Conservation (phyloP, 345 rosid genomes). For the Geranium rotundifolium region DNA sequence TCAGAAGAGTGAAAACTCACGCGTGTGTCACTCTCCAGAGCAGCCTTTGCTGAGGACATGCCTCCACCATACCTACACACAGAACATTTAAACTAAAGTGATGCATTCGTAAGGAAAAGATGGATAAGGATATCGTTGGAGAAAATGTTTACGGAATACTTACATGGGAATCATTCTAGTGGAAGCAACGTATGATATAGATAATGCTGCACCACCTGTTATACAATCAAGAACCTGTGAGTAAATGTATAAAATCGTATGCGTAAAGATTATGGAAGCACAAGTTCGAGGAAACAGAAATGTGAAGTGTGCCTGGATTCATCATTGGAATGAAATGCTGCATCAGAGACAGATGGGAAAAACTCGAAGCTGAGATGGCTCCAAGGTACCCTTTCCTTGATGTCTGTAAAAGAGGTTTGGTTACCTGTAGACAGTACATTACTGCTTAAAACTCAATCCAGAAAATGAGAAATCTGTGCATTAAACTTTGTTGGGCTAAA, state of each 20-base stretch:
- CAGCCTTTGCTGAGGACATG: slow-evolving; percentile 66
- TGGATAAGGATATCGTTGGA: neutral
- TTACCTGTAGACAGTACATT: slow-evolving; percentile 19
- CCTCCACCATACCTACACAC: slow-evolving; percentile 50
- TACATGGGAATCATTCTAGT: slow-evolving; percentile 48
- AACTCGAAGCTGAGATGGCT: slow-evolving; percentile 44
- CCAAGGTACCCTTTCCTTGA: slow-evolving; percentile 38
- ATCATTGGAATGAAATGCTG: slow-evolving; percentile 35
- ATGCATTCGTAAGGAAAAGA: neutral
- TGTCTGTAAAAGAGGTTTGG: slow-evolving; percentile 35
- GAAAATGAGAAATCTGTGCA: no score
- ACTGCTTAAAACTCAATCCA: neutral
- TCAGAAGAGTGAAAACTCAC: slow-evolving; percentile 16
- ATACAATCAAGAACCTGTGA: slow-evolving; percentile 11
- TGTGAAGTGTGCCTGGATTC: slow-evolving; percentile 26
- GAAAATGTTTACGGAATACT: neutral
- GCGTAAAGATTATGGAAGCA: neutral
- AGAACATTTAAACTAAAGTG: neutral
- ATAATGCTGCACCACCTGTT: slow-evolving; percentile 54
- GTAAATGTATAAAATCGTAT: neutral
- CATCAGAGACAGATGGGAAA: slow-evolving; percentile 37
- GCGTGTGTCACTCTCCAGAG: slow-evolving; percentile 52
- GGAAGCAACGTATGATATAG: slow-evolving; percentile 50
- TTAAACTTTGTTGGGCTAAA: slow-evolving; percentile 1
- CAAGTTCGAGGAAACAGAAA: neutral